phyloP scores from a whole-genome alignment of 75 land plant genomes.

The Sequoia sempervirens region DNA sequence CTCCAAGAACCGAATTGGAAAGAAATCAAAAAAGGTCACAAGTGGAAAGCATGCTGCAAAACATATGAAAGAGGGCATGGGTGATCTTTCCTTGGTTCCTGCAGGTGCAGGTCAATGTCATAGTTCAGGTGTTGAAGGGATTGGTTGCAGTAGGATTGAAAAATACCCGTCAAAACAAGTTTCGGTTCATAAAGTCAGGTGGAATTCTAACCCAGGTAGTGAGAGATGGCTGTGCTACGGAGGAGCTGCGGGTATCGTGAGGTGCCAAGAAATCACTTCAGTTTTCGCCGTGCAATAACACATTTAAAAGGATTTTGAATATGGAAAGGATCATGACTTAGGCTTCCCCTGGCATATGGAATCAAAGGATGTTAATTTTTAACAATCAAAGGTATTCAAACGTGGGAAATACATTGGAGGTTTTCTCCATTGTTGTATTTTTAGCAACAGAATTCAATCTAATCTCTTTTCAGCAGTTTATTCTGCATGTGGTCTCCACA shows the following conservation, averaged over 20 bases:
- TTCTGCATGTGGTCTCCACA: not conserved
- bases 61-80: not conserved
- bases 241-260: conserved; percentile 86
- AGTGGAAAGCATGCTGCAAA: conserved; percentile 9
- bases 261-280: conserved; percentile 66
- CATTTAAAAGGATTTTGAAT: not conserved
- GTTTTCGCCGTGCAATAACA: conserved; percentile 14
- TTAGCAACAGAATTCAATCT: not conserved
- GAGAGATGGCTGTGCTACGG: conserved; percentile 90
- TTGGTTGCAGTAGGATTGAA: conserved; percentile 6
- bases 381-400: not conserved
- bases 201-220: conserved; percentile 91
- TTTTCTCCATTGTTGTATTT: not conserved
- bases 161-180: conserved; percentile 64
- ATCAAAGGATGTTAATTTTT: not conserved
- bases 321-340: not conserved
- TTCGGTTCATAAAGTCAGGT: conserved; percentile 83
- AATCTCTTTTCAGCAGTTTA: not conserved
- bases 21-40: conserved; percentile 7
- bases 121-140: conserved; percentile 9
- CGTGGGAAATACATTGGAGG: not conserved
- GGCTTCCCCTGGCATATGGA: not conserved
- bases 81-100: conserved; percentile 11
- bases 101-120: not conserved
- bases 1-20: not conserved